These are phyloP conservation scores for Nicotiana noctiflora DNA, from an alignment of 257 asterid genomes.

Conservation along the genomic window DNA sequence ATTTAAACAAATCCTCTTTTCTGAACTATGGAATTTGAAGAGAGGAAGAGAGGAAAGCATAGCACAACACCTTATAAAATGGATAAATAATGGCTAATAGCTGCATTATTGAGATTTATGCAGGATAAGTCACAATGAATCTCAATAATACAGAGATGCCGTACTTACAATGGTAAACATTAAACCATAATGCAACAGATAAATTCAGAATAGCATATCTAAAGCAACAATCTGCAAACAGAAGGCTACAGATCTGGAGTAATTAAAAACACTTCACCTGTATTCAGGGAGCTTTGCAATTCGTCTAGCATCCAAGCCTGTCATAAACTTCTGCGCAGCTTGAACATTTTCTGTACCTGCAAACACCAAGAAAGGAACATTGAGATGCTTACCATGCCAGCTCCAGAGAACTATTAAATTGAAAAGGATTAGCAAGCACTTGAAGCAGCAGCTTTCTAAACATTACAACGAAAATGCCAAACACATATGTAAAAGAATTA, in stretches of 20 bases:
- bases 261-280: slow-evolving; percentile 42
- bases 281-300: slow-evolving; percentile 86
- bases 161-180: background rate
- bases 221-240: slow-evolving; percentile 2
- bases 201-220: background rate
- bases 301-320: slow-evolving; percentile 98
- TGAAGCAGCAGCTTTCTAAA: background rate
- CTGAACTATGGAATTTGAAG: background rate
- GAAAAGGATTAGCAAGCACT: background rate
- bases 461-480: background rate
- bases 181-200: background rate
- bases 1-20: background rate
- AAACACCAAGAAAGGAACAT: background rate
- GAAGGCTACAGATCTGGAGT: background rate
- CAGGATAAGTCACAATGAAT: too few relatives aligned
- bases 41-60: background rate
- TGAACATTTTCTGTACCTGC: slow-evolving; percentile 81
- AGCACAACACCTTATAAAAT: background rate
- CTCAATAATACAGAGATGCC: background rate
- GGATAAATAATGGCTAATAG: background rate
- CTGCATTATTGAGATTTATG: background rate
- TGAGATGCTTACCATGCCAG: background rate
- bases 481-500: background rate
- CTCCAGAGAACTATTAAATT: background rate
- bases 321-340: slow-evolving; percentile 86